Base-by-base conservation (phyloP, 2,329 filamentous ascomycete genomes). In the Pyricularia pennisetigena region DNA sequence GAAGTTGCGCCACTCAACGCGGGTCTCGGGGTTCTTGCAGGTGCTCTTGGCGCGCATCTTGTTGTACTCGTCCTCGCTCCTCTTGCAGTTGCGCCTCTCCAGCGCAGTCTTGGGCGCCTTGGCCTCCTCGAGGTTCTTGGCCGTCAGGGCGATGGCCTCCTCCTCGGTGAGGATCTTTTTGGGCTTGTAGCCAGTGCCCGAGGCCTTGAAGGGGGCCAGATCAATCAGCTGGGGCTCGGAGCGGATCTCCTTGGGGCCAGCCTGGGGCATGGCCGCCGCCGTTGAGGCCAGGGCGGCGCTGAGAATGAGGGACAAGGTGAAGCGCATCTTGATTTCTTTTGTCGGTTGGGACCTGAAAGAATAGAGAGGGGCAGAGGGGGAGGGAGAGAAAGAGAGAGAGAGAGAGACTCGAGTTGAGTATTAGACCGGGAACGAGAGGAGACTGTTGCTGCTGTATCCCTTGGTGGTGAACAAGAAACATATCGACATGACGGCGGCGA, bases 1-100 rank as follows among this genome's bases (percentile, higher is more conserved):
- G 16, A 72, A 68, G 12, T 65, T 68, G 61, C 69, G 68, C 72
- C 72, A 68, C 32, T 68, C 61, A 14, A 68, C 32, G 30, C 67
- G 67, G 20, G 54, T 30, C 24, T 64, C 59, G 29, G 67, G 67
- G 67, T 35, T 66, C 63, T 24, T 64, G 63, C 63, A 64, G 20
- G 63, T 64, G 63, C 63, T 64, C 12, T 16, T n/a, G 29, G 28
- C 63, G 12, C 29, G 26, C 29, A 24, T 29, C 12, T 28, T 23
- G 29, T n/a, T 9, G 7, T n/a, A 64, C 16, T 30, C 63, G 5
- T 24, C 14, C 29, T 35, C 28, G 29, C 3, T 14, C 12, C 23
- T 14, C 9, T 28, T 30, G 20, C 9, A 4, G 63, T 29, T 14
- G 29, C 63, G 63, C 29, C 16, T 12, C 63, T n/a, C 63, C 20